A percentile compares a stretch with the other conserved stretches of the same genome.
Conservation (phyloP, 106 monocot genomes). For the Agapanthus africanus region DNA sequence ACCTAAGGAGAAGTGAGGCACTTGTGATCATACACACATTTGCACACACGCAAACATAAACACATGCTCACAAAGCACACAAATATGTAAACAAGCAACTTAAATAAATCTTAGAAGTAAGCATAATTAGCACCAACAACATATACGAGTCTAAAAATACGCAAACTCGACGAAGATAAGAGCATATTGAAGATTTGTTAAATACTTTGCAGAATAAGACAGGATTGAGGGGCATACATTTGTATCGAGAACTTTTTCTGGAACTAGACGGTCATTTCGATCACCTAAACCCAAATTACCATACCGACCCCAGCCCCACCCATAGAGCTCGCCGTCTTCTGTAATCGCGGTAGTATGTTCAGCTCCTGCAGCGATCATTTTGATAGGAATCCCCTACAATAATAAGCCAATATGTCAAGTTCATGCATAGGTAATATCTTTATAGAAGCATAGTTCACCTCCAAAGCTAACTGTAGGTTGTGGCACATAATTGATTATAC, state of each 20-base stretch:
- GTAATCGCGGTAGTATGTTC: slow-evolving; percentile 85
- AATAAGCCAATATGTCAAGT: background rate
- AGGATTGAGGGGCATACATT: slow-evolving; percentile 31
- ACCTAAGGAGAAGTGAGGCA: too few relatives aligned
- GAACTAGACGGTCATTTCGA: slow-evolving; percentile 64
- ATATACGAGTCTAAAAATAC: background rate
- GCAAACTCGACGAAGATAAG: background rate
- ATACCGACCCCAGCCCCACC: slow-evolving; percentile 98
- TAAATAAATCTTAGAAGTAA: background rate
- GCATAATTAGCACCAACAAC: background rate
- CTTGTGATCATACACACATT: too few relatives aligned
- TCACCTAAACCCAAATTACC: slow-evolving; percentile 90
- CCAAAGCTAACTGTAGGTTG: background rate
- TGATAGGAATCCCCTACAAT: slow-evolving; percentile 61
- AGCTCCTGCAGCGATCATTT: slow-evolving; percentile 92
- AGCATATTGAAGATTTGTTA: background rate
- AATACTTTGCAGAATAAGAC: too few relatives aligned
- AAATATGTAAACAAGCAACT: background rate
- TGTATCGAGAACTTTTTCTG: slow-evolving; percentile 56
- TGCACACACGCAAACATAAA: slow-evolving; percentile 23
- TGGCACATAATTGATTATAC: background rate
- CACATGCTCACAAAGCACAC: background rate
- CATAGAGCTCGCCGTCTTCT: slow-evolving; percentile 86
- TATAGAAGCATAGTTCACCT: background rate
- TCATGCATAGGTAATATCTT: background rate